phyloP scores from a whole-genome alignment of 768 basidiomycete genomes.

The Suillus paluster region DNA sequence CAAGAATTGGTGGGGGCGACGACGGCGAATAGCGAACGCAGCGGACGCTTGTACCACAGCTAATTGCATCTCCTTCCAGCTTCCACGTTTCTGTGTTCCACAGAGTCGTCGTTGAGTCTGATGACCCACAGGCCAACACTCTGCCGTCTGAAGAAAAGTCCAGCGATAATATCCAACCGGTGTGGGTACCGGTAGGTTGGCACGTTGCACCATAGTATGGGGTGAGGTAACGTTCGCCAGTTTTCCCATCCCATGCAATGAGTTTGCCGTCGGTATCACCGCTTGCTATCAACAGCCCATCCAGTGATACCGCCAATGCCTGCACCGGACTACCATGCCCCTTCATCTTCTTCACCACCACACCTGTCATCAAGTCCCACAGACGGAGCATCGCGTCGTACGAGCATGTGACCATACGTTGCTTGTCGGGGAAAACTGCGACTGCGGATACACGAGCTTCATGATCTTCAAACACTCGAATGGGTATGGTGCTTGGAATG shows the following conservation, averaged over 20 bases:
- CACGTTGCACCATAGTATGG: too few relatives aligned
- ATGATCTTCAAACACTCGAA: neutral
- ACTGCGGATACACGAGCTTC: neutral
- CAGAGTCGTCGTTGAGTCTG: neutral
- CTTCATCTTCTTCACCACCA: neutral
- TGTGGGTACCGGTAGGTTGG: neutral
- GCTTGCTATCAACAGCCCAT: neutral
- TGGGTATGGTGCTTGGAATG: neutral
- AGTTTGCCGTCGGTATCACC: neutral
- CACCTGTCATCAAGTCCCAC: neutral
- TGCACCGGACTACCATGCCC: neutral
- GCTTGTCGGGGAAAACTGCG: neutral
- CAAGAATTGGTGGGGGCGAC: too few relatives aligned
- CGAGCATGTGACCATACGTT: neutral
- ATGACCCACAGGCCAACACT: neutral
- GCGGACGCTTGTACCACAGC: neutral
- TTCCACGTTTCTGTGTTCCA: neutral
- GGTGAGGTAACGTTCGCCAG: neutral
- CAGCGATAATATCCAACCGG: neutral
- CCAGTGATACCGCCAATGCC: neutral
- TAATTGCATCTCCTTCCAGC: too few relatives aligned
- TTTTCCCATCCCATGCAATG: neutral
- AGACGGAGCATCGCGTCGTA: neutral
- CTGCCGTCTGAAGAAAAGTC: neutral
- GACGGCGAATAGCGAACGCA: neutral